Evolutionary conservation across 148 eudicot genomes (phyloP), one percentile per base, ranked within the genome.

Genomic region (Limonium bicolor): DNA sequence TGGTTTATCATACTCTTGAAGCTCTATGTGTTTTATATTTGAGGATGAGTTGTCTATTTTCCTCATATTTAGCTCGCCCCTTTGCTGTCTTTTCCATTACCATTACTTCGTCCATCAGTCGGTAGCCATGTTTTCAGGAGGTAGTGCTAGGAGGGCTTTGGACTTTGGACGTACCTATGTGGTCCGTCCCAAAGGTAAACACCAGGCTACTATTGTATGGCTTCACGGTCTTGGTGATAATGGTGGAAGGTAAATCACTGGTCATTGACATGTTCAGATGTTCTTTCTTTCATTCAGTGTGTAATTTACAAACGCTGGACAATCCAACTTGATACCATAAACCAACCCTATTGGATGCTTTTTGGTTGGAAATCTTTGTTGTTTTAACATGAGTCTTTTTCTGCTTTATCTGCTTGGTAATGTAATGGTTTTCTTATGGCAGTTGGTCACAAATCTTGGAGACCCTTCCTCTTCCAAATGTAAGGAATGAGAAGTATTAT

Each of bases 211-310:
- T 36, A 52, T 86, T 28, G 96, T 87, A 47, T 87, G 96, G 96
- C 65, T 87, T 54, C 96, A 87, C 32, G 96, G 96, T 59, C 96
- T 82, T 27, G 96, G 96, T 33, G 96, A 87, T 63, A 87, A 71
- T 65, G 96, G 96, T 49, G 70, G 71, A 38, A 82, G 96, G 96
- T 87, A 69, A 41, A 31, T 20, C 23, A n/a, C 35, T 24, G 18
- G 5, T 13, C 18, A 43, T 43, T 38, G 17, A 6, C 6, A 21
- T 4, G 6, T 0, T 28, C 34, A 27, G 20, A 35, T 17, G 4
- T 46, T 31, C 16, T 24, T 25, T n/a, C 18, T 43, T 43, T 25
- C n/a, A n/a, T n/a, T n/a, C n/a, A n/a, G n/a, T n/a, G n/a, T n/a
- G n/a, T n/a, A n/a, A n/a, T n/a, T n/a, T n/a, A n/a, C n/a, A n/a